A percentile compares a stretch with the other conserved stretches of the same genome.
Evolutionary conservation across 352 stramenopile genomes (phyloP).

Genomic region (Aphanomyces astaci): DNA sequence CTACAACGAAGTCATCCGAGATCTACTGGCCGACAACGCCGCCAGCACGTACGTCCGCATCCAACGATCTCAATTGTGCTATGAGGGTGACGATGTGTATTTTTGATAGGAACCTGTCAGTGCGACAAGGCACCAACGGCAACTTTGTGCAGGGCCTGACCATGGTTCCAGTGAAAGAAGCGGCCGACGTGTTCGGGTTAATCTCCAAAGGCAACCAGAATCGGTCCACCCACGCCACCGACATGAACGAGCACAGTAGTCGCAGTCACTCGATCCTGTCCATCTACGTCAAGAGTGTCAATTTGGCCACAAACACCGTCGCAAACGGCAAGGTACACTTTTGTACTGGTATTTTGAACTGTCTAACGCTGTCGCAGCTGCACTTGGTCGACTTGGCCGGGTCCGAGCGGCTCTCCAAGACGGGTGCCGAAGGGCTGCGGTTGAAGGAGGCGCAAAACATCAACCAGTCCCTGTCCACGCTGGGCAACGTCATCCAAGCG

Average conservation of each 20-base stretch:
- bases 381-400: slow-evolving; percentile 87
- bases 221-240: slow-evolving; percentile 71
- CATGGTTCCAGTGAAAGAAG: slow-evolving; percentile 54
- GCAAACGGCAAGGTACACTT: slow-evolving; percentile 46
- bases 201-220: slow-evolving; percentile 84
- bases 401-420: slow-evolving; percentile 86
- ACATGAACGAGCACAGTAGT: slow-evolving; percentile 88
- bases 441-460: slow-evolving; percentile 91
- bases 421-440: slow-evolving; percentile 69
- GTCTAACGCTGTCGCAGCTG: slow-evolving; percentile 27
- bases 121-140: slow-evolving; percentile 68
- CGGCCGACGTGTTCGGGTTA: slow-evolving; percentile 78
- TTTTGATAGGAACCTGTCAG: slow-evolving; percentile 49
- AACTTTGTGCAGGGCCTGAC: slow-evolving; percentile 82
- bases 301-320: slow-evolving; percentile 65
- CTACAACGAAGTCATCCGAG: slow-evolving; percentile 94
- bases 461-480: slow-evolving; percentile 91
- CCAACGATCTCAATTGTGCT: no score
- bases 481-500: slow-evolving; percentile 95
- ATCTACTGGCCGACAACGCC: slow-evolving; percentile 85
- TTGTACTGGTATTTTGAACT: not conserved
- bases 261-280: slow-evolving; percentile 83
- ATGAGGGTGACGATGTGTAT: not conserved
- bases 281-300: slow-evolving; percentile 74
- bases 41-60: slow-evolving; percentile 44